Evolutionary conservation across 768 basidiomycete species (phyloP).

Genomic region (Lactarius hatsudake): DNA sequence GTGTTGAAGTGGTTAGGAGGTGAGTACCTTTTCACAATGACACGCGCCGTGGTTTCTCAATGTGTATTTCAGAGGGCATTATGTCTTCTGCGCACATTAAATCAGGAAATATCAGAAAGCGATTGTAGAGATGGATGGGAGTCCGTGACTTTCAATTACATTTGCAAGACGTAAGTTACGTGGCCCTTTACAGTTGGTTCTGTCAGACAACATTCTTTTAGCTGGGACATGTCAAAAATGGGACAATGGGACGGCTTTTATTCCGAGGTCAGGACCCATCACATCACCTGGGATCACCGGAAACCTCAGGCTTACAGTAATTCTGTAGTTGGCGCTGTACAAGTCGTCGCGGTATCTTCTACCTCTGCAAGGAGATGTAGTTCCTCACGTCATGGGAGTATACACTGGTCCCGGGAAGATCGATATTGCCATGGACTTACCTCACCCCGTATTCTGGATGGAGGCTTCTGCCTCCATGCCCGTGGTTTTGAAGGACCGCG

Average conservation of each 20-base stretch:
- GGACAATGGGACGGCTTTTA: slow-evolving; percentile 41
- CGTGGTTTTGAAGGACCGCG: slow-evolving; percentile 47
- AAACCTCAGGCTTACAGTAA: slow-evolving; percentile 10
- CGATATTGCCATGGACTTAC: slow-evolving; percentile 51
- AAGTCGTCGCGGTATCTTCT: slow-evolving; percentile 45
- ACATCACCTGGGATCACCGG: neutral
- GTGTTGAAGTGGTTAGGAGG: slow-evolving; percentile 22
- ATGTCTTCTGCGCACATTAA: slow-evolving; percentile 26
- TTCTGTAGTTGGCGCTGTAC: slow-evolving; percentile 49
- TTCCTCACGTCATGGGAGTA: slow-evolving; percentile 53
- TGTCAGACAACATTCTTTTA: slow-evolving; percentile 19
- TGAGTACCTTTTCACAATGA: neutral
- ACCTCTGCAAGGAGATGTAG: slow-evolving; percentile 49
- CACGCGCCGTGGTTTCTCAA: neutral
- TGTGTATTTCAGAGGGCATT: slow-evolving; percentile 15
- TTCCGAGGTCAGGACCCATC: slow-evolving; percentile 36
- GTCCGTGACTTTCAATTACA: slow-evolving; percentile 11
- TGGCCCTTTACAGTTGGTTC: neutral
- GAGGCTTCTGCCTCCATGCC: slow-evolving; percentile 61
- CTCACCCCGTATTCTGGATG: slow-evolving; percentile 59
- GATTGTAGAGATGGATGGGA: slow-evolving; percentile 5
- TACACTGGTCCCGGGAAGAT: slow-evolving; percentile 40
- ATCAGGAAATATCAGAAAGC: slow-evolving; percentile 9
- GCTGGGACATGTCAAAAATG: slow-evolving; percentile 36
- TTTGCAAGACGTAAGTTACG: slow-evolving; percentile 22